Percentiles rank a stretch among this genome's conserved stretches.
These are phyloP conservation scores for Phytophthora palmivora DNA, from an alignment of 352 stramenopile genomes.

Conservation along the genomic window DNA sequence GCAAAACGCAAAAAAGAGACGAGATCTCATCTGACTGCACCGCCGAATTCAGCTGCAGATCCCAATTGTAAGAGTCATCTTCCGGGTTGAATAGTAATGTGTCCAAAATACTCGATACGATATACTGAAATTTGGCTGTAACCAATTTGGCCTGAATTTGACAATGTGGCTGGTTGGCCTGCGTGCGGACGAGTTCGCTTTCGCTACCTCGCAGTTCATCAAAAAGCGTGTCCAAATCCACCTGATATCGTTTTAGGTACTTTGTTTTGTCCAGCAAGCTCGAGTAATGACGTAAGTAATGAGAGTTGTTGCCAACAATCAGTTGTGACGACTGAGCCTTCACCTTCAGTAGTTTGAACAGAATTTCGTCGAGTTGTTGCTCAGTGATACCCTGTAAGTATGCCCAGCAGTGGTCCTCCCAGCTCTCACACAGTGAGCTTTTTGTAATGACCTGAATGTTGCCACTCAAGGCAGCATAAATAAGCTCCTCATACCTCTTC, in stretches of 20 bases:
- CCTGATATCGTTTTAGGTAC: constrained; percentile 76
- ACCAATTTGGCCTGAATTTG: constrained; percentile 86
- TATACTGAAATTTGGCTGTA: constrained; percentile 76
- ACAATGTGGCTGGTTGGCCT: constrained; percentile 75
- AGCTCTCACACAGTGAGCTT: constrained; percentile 76
- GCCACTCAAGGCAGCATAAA: constrained; percentile 83
- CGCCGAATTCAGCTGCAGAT: constrained; percentile 56
- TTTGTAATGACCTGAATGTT: constrained; percentile 71
- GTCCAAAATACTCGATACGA: constrained; percentile 74
- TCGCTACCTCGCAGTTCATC: constrained; percentile 73
- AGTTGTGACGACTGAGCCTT: constrained; percentile 81
- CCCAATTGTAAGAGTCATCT: constrained; percentile 71
- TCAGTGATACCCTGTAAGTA: constrained; percentile 76
- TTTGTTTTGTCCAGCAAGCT: constrained; percentile 74
- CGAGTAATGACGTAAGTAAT: constrained; percentile 65
- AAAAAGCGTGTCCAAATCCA: constrained; percentile 77
- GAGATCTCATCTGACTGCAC: constrained; percentile 55
- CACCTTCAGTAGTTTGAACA: constrained; percentile 75
- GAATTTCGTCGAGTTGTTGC: constrained; percentile 72
- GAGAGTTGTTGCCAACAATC: constrained; percentile 69
- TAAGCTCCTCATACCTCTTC: constrained; percentile 78
- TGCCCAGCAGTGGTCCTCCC: constrained; percentile 89
- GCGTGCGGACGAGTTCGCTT: constrained; percentile 65
- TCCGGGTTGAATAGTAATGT: constrained; percentile 53
- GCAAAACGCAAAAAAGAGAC: constrained; percentile 79